A percentile compares a stretch with the other conserved stretches of the same genome.
Evolutionary conservation across 345 rosid species (phyloP).

Genomic region (Linum trigynum): DNA sequence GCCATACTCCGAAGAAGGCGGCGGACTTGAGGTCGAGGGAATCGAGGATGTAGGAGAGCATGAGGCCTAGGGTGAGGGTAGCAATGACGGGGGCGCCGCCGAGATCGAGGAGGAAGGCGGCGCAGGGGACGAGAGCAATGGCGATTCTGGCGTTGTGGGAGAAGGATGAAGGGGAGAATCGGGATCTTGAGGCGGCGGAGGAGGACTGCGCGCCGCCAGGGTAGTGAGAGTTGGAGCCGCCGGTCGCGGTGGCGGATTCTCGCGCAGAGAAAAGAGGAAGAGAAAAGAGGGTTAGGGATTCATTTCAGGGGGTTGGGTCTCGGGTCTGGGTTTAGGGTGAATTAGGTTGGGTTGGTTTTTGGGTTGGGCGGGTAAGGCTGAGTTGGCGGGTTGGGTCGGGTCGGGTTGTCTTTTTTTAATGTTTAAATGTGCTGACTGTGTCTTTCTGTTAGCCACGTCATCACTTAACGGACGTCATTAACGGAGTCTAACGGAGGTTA

Average conservation of each 20-base stretch:
- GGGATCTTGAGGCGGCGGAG: conserved; percentile 26
- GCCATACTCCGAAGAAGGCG: conserved; percentile 80
- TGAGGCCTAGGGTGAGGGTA: conserved; percentile 68
- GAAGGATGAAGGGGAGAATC: conserved; percentile 76
- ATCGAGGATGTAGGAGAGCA: conserved; percentile 88
- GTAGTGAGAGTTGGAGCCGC: conserved; percentile 27
- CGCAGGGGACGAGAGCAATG: conserved; percentile 69
- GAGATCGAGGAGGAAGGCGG: conserved; percentile 88
- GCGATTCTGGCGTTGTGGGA: conserved; percentile 70
- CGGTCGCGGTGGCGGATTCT: conserved; percentile 14
- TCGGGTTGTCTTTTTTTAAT: too few relatives aligned
- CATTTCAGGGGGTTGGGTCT: too few relatives aligned
- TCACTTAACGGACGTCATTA: too few relatives aligned
- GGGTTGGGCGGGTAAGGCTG: too few relatives aligned
- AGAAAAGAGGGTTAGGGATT: too few relatives aligned
- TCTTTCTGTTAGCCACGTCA: too few relatives aligned
- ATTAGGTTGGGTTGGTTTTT: too few relatives aligned
- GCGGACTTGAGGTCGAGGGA: conserved; percentile 74
- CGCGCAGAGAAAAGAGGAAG: too few relatives aligned
- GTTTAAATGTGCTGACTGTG: too few relatives aligned
- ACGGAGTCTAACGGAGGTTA: too few relatives aligned
- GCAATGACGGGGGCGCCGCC: conserved; percentile 84
- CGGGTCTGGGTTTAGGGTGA: too few relatives aligned
- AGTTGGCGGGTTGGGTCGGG: too few relatives aligned
- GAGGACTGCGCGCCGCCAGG: conserved; percentile 19